These are phyloP conservation scores for Brasenia schreberi DNA, from an alignment of 164 flowering plant species.

Conservation along the genomic window DNA sequence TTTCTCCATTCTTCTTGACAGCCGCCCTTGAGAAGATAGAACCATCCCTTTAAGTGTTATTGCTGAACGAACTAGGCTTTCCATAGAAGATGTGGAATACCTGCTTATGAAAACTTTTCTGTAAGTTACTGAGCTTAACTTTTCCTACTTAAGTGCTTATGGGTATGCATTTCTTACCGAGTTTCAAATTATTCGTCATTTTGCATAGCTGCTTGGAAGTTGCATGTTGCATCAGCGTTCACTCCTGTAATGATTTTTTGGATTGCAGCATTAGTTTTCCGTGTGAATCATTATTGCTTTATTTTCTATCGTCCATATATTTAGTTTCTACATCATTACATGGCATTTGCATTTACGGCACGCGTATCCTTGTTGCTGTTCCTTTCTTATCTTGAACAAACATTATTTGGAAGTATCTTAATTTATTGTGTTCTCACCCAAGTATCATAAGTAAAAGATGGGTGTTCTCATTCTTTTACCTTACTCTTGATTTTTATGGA, in stretches of 20 bases:
- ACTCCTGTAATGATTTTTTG: background rate
- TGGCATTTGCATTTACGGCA: no score
- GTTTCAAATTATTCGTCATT: background rate
- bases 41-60: conserved; percentile 71
- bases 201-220: background rate
- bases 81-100: conserved; percentile 81
- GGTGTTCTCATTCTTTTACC: no score
- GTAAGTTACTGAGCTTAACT: conserved; percentile 30
- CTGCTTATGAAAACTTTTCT: conserved; percentile 95
- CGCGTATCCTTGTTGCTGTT: no score
- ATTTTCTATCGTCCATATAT: no score
- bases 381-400: no score
- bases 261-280: background rate
- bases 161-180: no score
- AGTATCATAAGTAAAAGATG: no score
- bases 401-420: no score
- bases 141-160: background rate
- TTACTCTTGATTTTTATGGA: no score
- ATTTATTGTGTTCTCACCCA: no score
- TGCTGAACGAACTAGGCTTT: conserved; percentile 79
- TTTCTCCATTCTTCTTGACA: conserved; percentile 15
- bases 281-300: no score
- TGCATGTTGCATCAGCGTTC: background rate
- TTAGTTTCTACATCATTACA: no score
- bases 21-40: conserved; percentile 89